Conservation (phyloP, 2,329 filamentous ascomycete genomes). For the Colletotrichum zoysiae region DNA sequence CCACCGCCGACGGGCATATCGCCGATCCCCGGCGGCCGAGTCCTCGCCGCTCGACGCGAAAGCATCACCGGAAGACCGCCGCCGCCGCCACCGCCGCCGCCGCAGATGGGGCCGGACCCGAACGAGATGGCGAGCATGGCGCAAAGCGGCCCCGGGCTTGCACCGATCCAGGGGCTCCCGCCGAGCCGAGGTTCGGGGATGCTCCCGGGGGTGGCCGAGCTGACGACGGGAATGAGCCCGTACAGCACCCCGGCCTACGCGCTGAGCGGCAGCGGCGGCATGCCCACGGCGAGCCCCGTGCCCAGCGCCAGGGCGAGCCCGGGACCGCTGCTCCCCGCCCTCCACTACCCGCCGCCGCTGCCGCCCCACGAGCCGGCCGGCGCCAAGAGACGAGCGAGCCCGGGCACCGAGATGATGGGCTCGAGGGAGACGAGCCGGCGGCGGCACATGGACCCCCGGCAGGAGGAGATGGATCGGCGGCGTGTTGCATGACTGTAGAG, state of each 20-base stretch:
- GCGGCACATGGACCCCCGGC: slow-evolving; percentile 45
- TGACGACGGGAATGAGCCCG: slow-evolving; percentile 73
- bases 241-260: slow-evolving; percentile 71
- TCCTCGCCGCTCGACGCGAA: slow-evolving; percentile 57
- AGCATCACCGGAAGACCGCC: slow-evolving; percentile 51
- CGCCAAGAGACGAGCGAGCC: slow-evolving; percentile 66
- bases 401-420: slow-evolving; percentile 52
- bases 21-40: slow-evolving; percentile 51
- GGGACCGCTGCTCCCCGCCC: slow-evolving; percentile 53
- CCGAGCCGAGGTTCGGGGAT: slow-evolving; percentile 57
- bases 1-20: slow-evolving; percentile 46
- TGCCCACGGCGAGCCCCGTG: slow-evolving; percentile 53
- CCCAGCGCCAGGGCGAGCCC: slow-evolving; percentile 58
- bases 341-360: slow-evolving; percentile 52
- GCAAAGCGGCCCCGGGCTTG: slow-evolving; percentile 58
- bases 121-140: slow-evolving; percentile 51
- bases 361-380: slow-evolving; percentile 55
- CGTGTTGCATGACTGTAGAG: slow-evolving; percentile 37
- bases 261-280: slow-evolving; percentile 51
- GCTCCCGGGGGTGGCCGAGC: slow-evolving; percentile 72
- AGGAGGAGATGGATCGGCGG: slow-evolving; percentile 41
- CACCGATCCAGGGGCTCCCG: slow-evolving; percentile 64
- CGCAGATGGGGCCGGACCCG: slow-evolving; percentile 48
- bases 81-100: too few relatives aligned
- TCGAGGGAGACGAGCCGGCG: slow-evolving; percentile 61